Conservation (phyloP, 2,329 filamentous ascomycete species). For the Trichophyton benhamiae region DNA sequence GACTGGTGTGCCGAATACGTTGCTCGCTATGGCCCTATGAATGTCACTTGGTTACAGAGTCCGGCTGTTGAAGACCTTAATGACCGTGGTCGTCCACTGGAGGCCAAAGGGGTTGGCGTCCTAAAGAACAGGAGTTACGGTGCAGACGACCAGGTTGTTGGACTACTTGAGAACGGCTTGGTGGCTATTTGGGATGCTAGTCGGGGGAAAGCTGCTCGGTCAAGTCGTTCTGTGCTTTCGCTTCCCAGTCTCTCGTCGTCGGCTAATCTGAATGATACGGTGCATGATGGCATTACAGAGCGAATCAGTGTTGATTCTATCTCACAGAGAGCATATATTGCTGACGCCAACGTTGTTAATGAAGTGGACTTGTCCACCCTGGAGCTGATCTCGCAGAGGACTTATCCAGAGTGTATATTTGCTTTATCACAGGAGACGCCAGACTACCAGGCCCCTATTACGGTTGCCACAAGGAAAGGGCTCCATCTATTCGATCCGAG, state of each 20-base stretch:
- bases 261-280: slow-evolving; percentile 18
- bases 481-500: slow-evolving; percentile 75
- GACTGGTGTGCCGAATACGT: slow-evolving; percentile 87
- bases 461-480: slow-evolving; percentile 69
- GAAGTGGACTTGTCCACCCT: slow-evolving; percentile 71
- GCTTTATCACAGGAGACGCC: slow-evolving; percentile 56
- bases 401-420: slow-evolving; percentile 72
- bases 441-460: slow-evolving; percentile 56
- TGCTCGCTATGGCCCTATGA: slow-evolving; percentile 63
- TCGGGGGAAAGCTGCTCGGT: slow-evolving; percentile 46
- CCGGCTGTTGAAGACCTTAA: slow-evolving; percentile 30
- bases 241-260: slow-evolving; percentile 14
- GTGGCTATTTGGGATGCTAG: slow-evolving; percentile 76
- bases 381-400: slow-evolving; percentile 53
- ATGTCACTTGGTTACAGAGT: slow-evolving; percentile 63
- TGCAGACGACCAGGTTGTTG: slow-evolving; percentile 51
- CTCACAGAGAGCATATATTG: slow-evolving; percentile 61
- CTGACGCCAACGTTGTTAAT: slow-evolving; percentile 61
- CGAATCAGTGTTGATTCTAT: slow-evolving; percentile 67
- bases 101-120: slow-evolving; percentile 62
- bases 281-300: slow-evolving; percentile 51
- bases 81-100: slow-evolving; percentile 35
- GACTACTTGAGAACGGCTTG: slow-evolving; percentile 73
- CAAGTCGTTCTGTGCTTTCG: slow-evolving; percentile 55
- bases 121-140: slow-evolving; percentile 44